phyloP scores from a whole-genome alignment of 2,329 filamentous ascomycete genomes.

The Leptosphaerulina australis region DNA sequence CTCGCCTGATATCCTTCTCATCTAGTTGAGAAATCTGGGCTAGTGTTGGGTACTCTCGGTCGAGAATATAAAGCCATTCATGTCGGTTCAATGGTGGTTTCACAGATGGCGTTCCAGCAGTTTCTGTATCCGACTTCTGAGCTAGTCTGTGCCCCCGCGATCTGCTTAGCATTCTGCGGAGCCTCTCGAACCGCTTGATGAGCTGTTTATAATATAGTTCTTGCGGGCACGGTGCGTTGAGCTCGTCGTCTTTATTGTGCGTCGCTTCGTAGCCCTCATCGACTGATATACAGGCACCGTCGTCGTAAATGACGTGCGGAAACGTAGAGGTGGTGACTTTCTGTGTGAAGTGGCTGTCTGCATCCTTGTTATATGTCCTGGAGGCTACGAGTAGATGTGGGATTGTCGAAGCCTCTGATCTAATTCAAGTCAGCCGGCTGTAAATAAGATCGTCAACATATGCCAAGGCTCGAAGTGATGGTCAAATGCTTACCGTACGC shows the following conservation, averaged over 20 bases:
- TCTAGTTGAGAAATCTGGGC: conserved; percentile 61
- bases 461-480: too few species aligned
- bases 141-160: conserved; percentile 61
- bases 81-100: conserved; percentile 45
- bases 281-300: conserved; percentile 76
- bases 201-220: conserved; percentile 72
- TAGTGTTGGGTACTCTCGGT: conserved; percentile 51
- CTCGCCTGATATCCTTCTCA: conserved; percentile 67
- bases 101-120: neutral
- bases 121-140: conserved; percentile 10
- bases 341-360: conserved; percentile 30
- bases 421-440: conserved; percentile 49
- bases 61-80: conserved; percentile 42
- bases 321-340: conserved; percentile 57
- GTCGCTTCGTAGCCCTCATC: conserved; percentile 33
- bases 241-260: conserved; percentile 20
- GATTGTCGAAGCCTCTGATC: conserved; percentile 75
- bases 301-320: conserved; percentile 70
- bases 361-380: conserved; percentile 47
- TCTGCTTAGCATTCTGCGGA: conserved; percentile 67
- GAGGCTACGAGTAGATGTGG: conserved; percentile 71
- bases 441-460: neutral
- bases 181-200: conserved; percentile 65
- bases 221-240: conserved; percentile 53
- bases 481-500: conserved; percentile 39